These are phyloP conservation scores for Cryptosporidium tyzzeri DNA, from an alignment of 169 alveolate genomes.

Conservation along the genomic window DNA sequence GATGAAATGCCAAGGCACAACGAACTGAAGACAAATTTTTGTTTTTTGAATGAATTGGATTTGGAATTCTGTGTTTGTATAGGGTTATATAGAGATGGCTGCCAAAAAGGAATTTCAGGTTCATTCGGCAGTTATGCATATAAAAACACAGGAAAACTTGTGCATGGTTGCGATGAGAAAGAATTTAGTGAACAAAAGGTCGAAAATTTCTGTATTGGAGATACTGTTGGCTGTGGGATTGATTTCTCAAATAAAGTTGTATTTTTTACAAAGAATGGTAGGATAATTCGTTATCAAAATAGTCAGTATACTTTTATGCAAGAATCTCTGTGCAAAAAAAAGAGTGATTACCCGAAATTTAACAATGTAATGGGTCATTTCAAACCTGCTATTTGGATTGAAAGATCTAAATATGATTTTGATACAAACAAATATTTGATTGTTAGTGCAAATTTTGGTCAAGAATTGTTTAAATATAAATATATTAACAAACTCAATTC, in stretches of 20 bases:
- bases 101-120: conserved; percentile 58
- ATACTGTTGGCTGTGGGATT: conserved; percentile 77
- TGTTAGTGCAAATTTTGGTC: conserved; percentile 78
- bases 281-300: not conserved
- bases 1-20: not conserved
- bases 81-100: conserved; percentile 78
- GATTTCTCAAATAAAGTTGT: conserved; percentile 43
- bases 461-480: conserved; percentile 46
- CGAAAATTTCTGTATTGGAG: conserved; percentile 74
- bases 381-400: conserved; percentile 77
- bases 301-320: not conserved
- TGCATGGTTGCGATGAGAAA: not conserved
- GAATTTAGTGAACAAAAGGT: not conserved
- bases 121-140: conserved; percentile 77
- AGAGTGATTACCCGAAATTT: not conserved
- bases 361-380: conserved; percentile 46
- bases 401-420: conserved; percentile 5
- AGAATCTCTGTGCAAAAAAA: not conserved
- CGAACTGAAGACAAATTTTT: too few relatives aligned
- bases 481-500: conserved; percentile 64
- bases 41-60: not conserved
- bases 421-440: not conserved
- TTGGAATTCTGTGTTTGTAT: not conserved
- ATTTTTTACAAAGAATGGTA: conserved; percentile 79
- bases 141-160: conserved; percentile 73